Evolutionary conservation across 2,329 filamentous ascomycete genomes (phyloP).

Genomic region (Trichoderma gracile): DNA sequence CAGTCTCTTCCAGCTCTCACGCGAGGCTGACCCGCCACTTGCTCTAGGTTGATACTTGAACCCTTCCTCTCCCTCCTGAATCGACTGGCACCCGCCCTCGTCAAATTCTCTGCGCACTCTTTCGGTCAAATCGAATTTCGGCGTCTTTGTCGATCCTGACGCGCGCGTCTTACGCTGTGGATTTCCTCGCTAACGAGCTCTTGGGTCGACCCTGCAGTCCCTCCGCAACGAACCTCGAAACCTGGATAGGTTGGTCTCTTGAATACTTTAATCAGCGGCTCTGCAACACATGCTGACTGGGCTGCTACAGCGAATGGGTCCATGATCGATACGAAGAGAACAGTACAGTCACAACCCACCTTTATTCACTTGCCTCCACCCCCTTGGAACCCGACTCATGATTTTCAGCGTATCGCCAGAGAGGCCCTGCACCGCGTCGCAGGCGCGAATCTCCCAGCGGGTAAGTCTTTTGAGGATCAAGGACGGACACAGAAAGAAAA

Average conservation of each 20-base stretch:
- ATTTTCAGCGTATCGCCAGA: constrained; percentile 40
- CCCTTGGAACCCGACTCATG: constrained; percentile 30
- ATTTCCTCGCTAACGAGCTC: constrained; percentile 35
- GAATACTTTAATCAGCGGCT: not conserved
- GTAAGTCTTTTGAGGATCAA: constrained; percentile 31
- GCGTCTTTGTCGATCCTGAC: constrained; percentile 36
- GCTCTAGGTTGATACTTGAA: constrained; percentile 37
- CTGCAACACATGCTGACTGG: not conserved
- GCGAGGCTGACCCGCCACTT: constrained; percentile 26
- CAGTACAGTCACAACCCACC: constrained; percentile 45
- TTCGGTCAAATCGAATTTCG: constrained; percentile 36
- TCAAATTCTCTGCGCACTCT: constrained; percentile 35
- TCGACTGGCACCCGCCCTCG: constrained; percentile 34
- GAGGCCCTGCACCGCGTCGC: constrained; percentile 45
- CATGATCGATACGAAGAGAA: constrained; percentile 86
- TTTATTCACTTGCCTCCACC: not conserved
- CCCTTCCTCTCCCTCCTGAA: constrained; percentile 26
- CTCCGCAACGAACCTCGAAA: constrained; percentile 65
- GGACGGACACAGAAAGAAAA: constrained; percentile 9
- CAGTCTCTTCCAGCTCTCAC: constrained; percentile 2
- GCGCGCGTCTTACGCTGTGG: constrained; percentile 39
- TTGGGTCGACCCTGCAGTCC: constrained; percentile 52
- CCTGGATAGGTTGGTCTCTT: constrained; percentile 64
- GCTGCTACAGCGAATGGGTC: constrained; percentile 74
- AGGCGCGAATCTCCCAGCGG: constrained; percentile 47